A percentile compares a stretch with the other conserved stretches of the same genome.
These are phyloP conservation scores for Ogataea neopini DNA, from an alignment of 805 yeast genomes.

Conservation along the genomic window DNA sequence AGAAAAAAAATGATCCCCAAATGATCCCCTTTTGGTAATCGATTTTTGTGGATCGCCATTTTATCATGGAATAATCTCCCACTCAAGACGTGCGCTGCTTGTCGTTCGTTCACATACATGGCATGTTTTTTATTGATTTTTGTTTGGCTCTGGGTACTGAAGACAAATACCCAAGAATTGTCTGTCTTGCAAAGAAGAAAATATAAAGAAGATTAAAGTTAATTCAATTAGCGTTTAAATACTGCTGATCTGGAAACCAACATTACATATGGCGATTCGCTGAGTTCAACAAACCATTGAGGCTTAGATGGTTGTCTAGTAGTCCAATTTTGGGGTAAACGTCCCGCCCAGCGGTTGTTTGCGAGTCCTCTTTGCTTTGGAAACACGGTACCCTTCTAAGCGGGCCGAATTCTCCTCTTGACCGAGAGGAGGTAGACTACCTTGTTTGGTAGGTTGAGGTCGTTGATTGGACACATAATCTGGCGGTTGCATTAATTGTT, in stretches of 20 bases:
- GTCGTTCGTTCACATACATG: constrained; percentile 1
- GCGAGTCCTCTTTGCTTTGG: constrained; percentile 1
- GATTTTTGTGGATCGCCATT: too few relatives aligned
- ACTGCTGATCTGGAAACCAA: background rate
- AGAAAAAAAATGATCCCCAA: background rate
- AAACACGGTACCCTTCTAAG: background rate
- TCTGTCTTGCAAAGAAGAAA: background rate
- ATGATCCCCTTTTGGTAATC: background rate
- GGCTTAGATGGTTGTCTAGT: constrained; percentile 9
- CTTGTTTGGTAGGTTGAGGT: constrained; percentile 20
- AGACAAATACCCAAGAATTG: constrained; percentile 4
- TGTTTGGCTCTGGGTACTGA: constrained; percentile 9
- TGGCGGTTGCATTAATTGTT: too few relatives aligned
- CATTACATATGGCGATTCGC: constrained; percentile 1
- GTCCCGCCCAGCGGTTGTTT: background rate
- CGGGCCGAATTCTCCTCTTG: background rate
- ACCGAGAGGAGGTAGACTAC: constrained; percentile 18
- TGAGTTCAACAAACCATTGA: background rate
- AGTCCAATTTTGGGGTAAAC: constrained; percentile 19
- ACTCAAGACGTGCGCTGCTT: too few relatives aligned
- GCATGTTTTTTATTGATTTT: constrained; percentile 9
- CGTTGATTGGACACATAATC: too few relatives aligned
- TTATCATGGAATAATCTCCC: too few relatives aligned
- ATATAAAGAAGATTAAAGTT: background rate
- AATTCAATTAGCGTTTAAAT: constrained; percentile 4